Evolutionary conservation across 176 grass and related monocot species (phyloP).

Genomic region (Stipa capillata): DNA sequence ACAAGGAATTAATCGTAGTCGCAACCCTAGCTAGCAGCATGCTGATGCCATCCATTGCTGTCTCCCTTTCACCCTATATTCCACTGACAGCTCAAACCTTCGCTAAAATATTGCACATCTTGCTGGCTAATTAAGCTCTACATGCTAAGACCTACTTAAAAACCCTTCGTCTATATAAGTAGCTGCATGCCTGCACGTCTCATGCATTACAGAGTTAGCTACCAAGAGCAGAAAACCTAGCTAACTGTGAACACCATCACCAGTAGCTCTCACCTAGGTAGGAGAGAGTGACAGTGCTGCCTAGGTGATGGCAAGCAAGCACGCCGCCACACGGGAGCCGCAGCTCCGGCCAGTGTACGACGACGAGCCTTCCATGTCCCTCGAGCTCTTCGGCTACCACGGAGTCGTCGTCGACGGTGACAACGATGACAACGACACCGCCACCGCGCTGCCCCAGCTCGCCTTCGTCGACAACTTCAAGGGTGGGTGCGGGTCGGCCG

Average conservation of each 20-base stretch:
- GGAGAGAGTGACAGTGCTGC: background rate
- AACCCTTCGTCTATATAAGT: conserved; percentile 25
- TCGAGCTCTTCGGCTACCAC: conserved; percentile 50
- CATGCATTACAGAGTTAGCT: conserved; percentile 17
- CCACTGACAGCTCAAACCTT: conserved; percentile 23
- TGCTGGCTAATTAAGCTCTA: conserved; percentile 6
- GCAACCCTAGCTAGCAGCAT: background rate
- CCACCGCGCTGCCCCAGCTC: background rate
- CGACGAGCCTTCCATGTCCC: conserved; percentile 39
- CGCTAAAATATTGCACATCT: background rate
- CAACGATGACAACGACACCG: background rate
- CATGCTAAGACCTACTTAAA: background rate
- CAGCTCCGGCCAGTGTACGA: conserved; percentile 28
- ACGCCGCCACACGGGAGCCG: background rate
- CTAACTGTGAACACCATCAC: background rate
- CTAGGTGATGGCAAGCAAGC: conserved; percentile 33
- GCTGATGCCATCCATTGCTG: background rate
- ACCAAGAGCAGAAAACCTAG: conserved; percentile 36
- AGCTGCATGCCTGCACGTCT: conserved; percentile 15
- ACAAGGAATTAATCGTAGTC: background rate
- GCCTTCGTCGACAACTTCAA: conserved; percentile 37
- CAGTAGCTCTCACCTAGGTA: background rate
- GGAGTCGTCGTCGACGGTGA: conserved; percentile 12
- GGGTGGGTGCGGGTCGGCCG: background rate
- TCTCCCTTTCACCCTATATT: background rate